These are phyloP conservation scores for Vaccinium vitisidaea DNA, from an alignment of 148 eudicot genomes.

Conservation along the genomic window DNA sequence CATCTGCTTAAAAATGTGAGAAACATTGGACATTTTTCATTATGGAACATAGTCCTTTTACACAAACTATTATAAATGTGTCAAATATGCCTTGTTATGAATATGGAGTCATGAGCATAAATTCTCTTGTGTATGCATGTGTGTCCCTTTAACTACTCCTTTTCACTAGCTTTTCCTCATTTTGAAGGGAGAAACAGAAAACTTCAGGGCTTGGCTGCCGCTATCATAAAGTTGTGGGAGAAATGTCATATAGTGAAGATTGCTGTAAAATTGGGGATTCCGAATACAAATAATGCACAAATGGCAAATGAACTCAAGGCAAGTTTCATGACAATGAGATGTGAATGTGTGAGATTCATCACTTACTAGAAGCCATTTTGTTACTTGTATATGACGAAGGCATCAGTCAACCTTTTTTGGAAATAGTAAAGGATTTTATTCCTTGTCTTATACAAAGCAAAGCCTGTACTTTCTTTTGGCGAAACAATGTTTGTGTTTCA, in stretches of 20 bases:
- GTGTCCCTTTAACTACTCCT: neutral
- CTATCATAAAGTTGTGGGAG: conserved; percentile 90
- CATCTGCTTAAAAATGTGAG: neutral
- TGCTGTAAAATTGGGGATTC: conserved; percentile 87
- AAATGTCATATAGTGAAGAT: conserved; percentile 78
- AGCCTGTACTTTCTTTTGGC: neutral
- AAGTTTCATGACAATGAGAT: conserved; percentile 30
- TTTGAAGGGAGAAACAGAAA: conserved; percentile 86
- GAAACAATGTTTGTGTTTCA: neutral
- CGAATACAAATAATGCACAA: conserved; percentile 74
- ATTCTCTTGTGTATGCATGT: neutral
- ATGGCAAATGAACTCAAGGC: conserved; percentile 97
- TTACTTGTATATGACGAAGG: too few relatives aligned
- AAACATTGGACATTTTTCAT: neutral
- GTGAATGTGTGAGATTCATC: conserved; percentile 5
- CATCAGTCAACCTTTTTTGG: too few relatives aligned
- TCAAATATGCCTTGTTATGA: neutral
- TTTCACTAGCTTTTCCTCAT: conserved; percentile 1
- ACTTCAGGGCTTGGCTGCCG: conserved; percentile 90
- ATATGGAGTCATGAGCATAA: neutral
- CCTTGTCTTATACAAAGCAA: neutral
- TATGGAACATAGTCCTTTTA: neutral
- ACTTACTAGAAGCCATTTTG: neutral
- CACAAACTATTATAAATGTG: neutral
- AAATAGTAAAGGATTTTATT: neutral